Base-by-base conservation (phyloP, 2,329 filamentous ascomycete species). In the Aspergillus floridensis region DNA sequence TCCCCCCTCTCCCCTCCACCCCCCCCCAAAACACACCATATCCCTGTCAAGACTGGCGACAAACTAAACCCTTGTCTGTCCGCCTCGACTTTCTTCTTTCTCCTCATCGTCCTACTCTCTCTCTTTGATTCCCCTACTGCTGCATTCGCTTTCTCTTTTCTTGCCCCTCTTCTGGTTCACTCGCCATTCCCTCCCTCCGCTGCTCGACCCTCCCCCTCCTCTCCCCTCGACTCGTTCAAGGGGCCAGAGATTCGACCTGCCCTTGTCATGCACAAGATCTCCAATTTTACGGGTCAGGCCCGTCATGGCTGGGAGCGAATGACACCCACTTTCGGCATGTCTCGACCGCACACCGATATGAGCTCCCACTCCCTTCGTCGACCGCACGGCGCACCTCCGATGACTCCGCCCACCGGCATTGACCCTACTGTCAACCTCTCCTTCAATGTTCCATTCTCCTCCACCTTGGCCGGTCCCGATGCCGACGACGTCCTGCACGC, bases 391-490 rank as follows among this genome's bases (percentile, higher is more conserved):
- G 74, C 74, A 60, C 73, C 75, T 35, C 80, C 80, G 21, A 79
- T 86, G 72, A 82, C 87, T 69, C 87, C 89, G 66, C 86, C 89
- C 59, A 87, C 89, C 65, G 82, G 88, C 63, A 84, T 88, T 72
- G 90, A 93, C 74, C 83, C 88, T 55, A 87, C 87, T 66, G 91
- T 98, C 77, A 92, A 96, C 77, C 89, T 96, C 75, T 93, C 92
- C 65, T 98, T 99, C 87, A 98, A 97, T 74, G 90, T 99, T 52
- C 95, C 95, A 62, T 97, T 98, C 79, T 88, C 92, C 68, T 96
- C 91, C 65, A 93, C 93, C 70, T 87, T 99, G 62, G 86, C 91
- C 63, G 95, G 95, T 35, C 95, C 95, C 64, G 92, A 98, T 71
- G 90, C 90, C 67, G 92, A 97, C 76, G 93, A 98, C 77, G 91